A percentile compares a stretch with the other conserved stretches of the same genome.
Conservation (phyloP, 257 asterid species). For the Paulownia fortunei region DNA sequence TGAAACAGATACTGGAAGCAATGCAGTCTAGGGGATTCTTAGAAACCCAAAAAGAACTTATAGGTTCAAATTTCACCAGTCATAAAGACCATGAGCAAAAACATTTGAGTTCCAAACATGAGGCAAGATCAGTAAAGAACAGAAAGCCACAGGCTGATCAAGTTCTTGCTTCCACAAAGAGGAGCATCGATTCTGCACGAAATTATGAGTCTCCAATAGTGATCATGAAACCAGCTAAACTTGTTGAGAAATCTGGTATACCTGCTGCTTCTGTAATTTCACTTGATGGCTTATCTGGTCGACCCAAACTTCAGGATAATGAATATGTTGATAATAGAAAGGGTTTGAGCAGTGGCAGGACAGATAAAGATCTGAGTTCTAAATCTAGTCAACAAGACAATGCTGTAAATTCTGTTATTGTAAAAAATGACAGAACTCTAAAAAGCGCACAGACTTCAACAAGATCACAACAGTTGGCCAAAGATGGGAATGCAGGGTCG, state of each 20-base stretch:
- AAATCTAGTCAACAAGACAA: constrained; percentile 47
- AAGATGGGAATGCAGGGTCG: constrained; percentile 52
- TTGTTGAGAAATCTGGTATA: constrained; percentile 63
- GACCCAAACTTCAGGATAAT: constrained; percentile 45
- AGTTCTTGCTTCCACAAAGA: constrained; percentile 44
- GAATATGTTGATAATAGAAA: constrained; percentile 46
- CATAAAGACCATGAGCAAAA: constrained; percentile 47
- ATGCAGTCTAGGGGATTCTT: constrained; percentile 82
- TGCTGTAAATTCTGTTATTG: constrained; percentile 40
- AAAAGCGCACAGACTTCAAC: constrained; percentile 50
- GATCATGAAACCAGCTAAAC: constrained; percentile 90
- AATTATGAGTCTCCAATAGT: constrained; percentile 77
- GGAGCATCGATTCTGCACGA: constrained; percentile 43
- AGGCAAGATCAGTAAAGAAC: constrained; percentile 40
- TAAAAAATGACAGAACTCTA: constrained; percentile 44
- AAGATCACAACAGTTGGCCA: constrained; percentile 53
- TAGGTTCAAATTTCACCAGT: constrained; percentile 45
- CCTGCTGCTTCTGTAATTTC: constrained; percentile 68
- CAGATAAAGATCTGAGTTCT: constrained; percentile 40
- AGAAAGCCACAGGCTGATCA: constrained; percentile 49
- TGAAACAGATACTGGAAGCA: constrained; percentile 91
- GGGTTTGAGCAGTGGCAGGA: constrained; percentile 38
- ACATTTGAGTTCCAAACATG: constrained; percentile 41
- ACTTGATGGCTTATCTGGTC: constrained; percentile 50
- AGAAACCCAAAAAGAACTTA: constrained; percentile 57